Evolutionary conservation across 768 basidiomycete species (phyloP).

Genomic region (Suillus placidus): DNA sequence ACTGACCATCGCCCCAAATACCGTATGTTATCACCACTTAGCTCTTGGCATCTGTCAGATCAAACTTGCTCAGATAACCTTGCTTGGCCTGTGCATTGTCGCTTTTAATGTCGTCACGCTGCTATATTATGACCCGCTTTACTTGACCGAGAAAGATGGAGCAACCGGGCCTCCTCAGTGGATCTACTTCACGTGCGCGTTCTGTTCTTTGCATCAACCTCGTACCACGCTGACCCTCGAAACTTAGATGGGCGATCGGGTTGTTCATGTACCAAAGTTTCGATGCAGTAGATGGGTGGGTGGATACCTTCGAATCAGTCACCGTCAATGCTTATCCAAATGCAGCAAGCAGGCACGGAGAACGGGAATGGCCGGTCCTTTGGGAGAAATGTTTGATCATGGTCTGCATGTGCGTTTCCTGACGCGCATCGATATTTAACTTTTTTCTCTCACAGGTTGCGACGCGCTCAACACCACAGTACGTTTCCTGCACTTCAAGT

Average conservation of each 20-base stretch:
- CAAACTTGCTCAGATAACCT: conserved; percentile 73
- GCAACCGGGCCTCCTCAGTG: conserved; percentile 70
- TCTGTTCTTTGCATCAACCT: conserved; percentile 9
- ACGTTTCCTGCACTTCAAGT: conserved; percentile 15
- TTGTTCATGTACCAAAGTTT: conserved; percentile 91
- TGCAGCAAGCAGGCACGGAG: conserved; percentile 90
- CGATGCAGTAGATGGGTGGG: conserved; percentile 88
- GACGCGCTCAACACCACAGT: conserved; percentile 97
- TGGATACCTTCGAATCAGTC: conserved; percentile 19
- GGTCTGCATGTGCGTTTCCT: conserved; percentile 47
- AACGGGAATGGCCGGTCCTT: conserved; percentile 96
- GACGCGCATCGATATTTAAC: neutral
- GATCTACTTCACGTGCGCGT: conserved; percentile 85
- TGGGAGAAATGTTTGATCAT: conserved; percentile 99
- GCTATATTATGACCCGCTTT: conserved; percentile 80
- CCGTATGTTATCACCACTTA: conserved; percentile 50
- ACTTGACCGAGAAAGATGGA: conserved; percentile 68
- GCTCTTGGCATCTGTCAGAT: neutral
- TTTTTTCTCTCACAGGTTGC: conserved; percentile 59
- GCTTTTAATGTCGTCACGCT: conserved; percentile 83
- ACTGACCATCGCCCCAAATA: conserved; percentile 82
- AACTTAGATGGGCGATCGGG: conserved; percentile 77
- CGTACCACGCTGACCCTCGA: neutral
- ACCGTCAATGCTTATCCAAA: conserved; percentile 12
- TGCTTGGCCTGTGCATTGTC: conserved; percentile 81